Evolutionary conservation across 306 rosid species (phyloP).

Genomic region (Vachellia collinsii): DNA sequence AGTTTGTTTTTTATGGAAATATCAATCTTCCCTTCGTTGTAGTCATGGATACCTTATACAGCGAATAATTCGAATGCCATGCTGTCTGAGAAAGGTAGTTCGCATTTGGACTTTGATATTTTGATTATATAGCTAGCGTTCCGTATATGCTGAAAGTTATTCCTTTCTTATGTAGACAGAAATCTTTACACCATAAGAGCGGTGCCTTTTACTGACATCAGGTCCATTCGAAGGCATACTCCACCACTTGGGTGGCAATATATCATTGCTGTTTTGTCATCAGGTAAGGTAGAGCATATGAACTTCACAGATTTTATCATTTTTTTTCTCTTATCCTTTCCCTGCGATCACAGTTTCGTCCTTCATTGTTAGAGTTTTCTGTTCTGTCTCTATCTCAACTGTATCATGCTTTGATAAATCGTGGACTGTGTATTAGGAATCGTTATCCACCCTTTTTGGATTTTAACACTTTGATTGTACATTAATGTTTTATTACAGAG

Average conservation of each 20-base stretch:
- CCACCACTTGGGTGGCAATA: constrained; percentile 98
- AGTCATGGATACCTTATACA: constrained; percentile 95
- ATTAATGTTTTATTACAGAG: constrained; percentile 1
- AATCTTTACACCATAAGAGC: constrained; percentile 84
- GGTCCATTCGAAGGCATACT: constrained; percentile 87
- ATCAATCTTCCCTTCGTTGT: constrained; percentile 33
- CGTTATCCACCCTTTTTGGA: background rate
- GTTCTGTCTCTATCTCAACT: background rate
- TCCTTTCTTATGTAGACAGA: constrained; percentile 63
- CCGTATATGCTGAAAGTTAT: constrained; percentile 31
- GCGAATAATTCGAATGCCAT: constrained; percentile 68
- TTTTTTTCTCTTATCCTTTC: background rate
- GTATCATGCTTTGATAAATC: background rate
- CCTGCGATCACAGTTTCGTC: background rate
- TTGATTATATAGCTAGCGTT: constrained; percentile 4
- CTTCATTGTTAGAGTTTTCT: background rate
- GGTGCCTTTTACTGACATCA: constrained; percentile 77
- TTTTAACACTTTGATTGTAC: constrained; percentile 20
- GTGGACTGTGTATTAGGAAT: background rate
- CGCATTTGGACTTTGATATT: constrained; percentile 20
- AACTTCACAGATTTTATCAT: constrained; percentile 8
- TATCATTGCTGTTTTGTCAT: constrained; percentile 77
- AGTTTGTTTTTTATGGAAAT: constrained; percentile 5
- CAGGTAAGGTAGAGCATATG: constrained; percentile 58
- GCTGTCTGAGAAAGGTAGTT: constrained; percentile 79